Evolutionary conservation across 2,329 filamentous ascomycete species (phyloP), one percentile per base, ranked within the genome.

Genomic region (Alternaria ethzedia): DNA sequence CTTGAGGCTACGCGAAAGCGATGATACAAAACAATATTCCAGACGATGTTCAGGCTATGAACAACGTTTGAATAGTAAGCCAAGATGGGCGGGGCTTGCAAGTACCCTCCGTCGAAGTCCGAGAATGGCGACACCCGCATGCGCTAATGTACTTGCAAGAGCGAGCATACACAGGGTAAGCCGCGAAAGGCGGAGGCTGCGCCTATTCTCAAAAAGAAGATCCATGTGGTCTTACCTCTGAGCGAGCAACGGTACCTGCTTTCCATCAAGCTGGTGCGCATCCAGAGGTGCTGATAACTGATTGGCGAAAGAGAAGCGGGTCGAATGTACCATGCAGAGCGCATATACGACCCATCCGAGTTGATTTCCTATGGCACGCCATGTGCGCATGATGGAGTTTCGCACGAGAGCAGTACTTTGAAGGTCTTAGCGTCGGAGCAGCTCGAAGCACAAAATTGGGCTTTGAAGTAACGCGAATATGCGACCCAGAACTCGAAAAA

Each of bases 191-290:
- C 15, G 32, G 32, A 36, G 4, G 32, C 32, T 36, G 8, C 15
- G 13, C 3, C 6, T 15, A 8, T 32, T 32, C 12, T 36, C 7
- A 8, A 10, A 28, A 12, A 36, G 28, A 51, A n/a, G 17, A 17
- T 15, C 9, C 7, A 13, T 11, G 12, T n/a, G n/a, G 15, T 21
- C 66, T 68, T 62, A 71, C 70, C 65, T 71, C 21, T 60, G 57
- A 44, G 57, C 59, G 46, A 55, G 47, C 57, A 68, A 46, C 36
- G 63, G 45, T 23, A 30, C 45, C 36, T 68, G 67, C 52, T 28
- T 64, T 57, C 55, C 54, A 47, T 61, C 59, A 21, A 57, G 49
- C 59, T 57, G 60, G 26, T 43, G 13, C 25, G 7, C n/a, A 17
- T 61, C 43, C 12, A 20, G 6, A 8, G 4, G 11, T 41, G 41